Evolutionary conservation across 768 basidiomycete species (phyloP), one percentile per base, ranked within the genome.

Genomic region (Tricholoma hemisulphureum): DNA sequence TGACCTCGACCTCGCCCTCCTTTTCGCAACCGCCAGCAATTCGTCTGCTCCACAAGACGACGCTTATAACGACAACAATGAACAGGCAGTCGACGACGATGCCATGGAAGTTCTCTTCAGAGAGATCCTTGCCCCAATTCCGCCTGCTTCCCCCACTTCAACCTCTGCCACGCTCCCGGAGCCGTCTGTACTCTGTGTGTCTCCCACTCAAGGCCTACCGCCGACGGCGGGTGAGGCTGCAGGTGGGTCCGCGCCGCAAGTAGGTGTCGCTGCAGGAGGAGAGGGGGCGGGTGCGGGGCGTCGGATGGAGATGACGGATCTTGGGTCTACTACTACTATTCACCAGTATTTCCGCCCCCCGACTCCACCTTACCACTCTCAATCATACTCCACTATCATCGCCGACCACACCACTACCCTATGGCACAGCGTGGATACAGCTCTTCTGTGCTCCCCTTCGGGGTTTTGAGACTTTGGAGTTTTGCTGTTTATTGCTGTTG

Each of bases 71-170:
- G 52, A 53, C 57, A 55, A 49, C 58, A 48, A 58, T 58, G 56
- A 56, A 32, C 37, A 56, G 57, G 55, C 63, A 43, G 61, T 56
- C 53, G 61, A 83, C 70, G 84, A 86, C 69, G 76, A 77, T 61
- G 75, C 81, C 60, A 87, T 88, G 83, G 86, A 89, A 63, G 78
- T 79, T 63, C 76, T 89, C 71, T 78, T 88, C 78, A 79, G 82
- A 61, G 85, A 89, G 73, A 87, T 89, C 73, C 80, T 88, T 75
- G 80, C 79, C 63, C 51, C 61, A 51, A 39, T 60, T 59, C 59
- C 67, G 60, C 60, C 59, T 64, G 56, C 67, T 60, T 66, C 65
- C 55, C 55, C 56, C 51, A 50, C 52, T 55, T n/a, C 35, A 29
- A 6, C 32, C 10, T 34, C 58, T 18, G 37, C 53, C 18, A 11